Evolutionary conservation across 805 yeast species (phyloP).

Genomic region (Danielia reshetovae): DNA sequence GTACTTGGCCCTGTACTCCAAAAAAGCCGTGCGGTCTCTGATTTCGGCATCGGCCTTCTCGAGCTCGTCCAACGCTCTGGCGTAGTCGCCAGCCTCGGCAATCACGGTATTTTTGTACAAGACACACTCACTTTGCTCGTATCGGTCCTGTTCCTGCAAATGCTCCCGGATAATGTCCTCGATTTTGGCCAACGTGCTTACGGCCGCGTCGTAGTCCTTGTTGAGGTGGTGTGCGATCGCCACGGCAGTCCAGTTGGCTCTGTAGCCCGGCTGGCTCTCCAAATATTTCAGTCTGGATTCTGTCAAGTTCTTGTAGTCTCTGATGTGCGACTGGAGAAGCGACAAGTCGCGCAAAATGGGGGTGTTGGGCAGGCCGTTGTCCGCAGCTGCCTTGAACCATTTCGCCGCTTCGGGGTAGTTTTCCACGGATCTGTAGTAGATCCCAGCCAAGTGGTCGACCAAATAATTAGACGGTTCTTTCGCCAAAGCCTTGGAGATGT

Average conservation of each 20-base stretch:
- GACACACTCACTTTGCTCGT: constrained; percentile 77
- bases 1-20: constrained; percentile 66
- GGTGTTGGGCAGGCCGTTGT: constrained; percentile 72
- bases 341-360: constrained; percentile 81
- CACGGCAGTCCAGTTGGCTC: constrained; percentile 87
- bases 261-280: constrained; percentile 71
- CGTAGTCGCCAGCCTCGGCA: constrained; percentile 57
- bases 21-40: constrained; percentile 54
- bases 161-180: constrained; percentile 72
- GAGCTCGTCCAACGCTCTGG: constrained; percentile 60
- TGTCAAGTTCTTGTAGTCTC: constrained; percentile 64
- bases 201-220: constrained; percentile 64
- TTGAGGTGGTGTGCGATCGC: constrained; percentile 83
- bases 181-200: constrained; percentile 66
- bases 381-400: constrained; percentile 71
- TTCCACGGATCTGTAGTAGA: constrained; percentile 67
- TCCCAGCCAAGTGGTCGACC: constrained; percentile 81
- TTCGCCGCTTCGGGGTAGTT: constrained; percentile 74
- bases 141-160: constrained; percentile 59
- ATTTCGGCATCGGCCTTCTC: constrained; percentile 46
- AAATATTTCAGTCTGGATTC: constrained; percentile 65
- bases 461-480: constrained; percentile 62
- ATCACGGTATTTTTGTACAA: constrained; percentile 69
- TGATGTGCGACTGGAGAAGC: constrained; percentile 70
- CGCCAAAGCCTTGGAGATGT: constrained; percentile 56